Evolutionary conservation across 495 filamentous ascomycete species (phyloP), one percentile per base, ranked within the genome.

Genomic region (Trichoderma reesei): DNA sequence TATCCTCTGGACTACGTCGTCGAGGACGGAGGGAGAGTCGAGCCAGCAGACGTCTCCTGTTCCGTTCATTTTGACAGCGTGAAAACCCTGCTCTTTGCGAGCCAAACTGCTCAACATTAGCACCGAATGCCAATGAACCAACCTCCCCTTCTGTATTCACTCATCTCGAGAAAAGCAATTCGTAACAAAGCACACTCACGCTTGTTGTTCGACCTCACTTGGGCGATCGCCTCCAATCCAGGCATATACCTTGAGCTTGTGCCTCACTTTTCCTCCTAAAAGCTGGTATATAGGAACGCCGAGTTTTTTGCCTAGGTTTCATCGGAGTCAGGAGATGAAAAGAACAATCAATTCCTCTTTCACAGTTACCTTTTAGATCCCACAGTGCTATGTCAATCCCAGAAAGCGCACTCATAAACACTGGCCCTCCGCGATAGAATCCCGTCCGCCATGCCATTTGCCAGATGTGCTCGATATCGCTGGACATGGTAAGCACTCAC

Each of bases 141-240:
- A 20, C 34, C 10, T 64, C 46, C 26, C 1, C 26, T 1, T 26
- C 26, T 26, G 26, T 1, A 1, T 1, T 1, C 26, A 26, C 26
- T 26, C 26, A 26, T 26, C 26, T 26, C 26, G 26, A 26, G 1
- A 26, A n/a, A 48, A 46, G 41, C 20, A 48, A 26, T 34, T 13
- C 36, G 34, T 34, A 13, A 14, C 11, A 0, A 10, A 36, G 26
- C 26, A 26, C 26, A 74, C 81, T 70, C 70, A 85, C 78, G 85
- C 88, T 71, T 86, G 85, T 3, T 64, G 72, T 67, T 85, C 82
- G 0, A 93, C 84, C 68, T 92, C 90, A 31, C 74, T 72, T 6
- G 90, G 90, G n/a, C 88, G 79, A 68, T 93, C 90, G 8, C 90
- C 90, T 39, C 90, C 90, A 69, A 93, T 91, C 90, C 90, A 93